These are phyloP conservation scores for Guillardia theta DNA, from an alignment of 78 protist genomes.

Conservation along the genomic window DNA sequence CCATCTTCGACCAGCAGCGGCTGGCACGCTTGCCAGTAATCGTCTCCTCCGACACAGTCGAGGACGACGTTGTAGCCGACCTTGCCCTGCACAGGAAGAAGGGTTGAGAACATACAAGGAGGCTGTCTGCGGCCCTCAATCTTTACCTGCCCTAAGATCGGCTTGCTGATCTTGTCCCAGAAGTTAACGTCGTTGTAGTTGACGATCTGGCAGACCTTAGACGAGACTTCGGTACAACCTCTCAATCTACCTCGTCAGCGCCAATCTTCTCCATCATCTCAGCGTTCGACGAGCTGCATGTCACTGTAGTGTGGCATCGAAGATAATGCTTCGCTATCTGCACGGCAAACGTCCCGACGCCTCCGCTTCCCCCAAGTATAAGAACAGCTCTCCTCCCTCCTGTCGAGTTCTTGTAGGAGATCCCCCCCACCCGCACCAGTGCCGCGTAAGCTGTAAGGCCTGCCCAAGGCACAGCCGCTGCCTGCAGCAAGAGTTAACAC, in stretches of 20 bases:
- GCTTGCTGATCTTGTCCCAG: too few species aligned
- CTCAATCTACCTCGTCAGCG: neutral
- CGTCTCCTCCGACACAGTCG: constrained; percentile 30
- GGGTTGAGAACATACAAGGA: neutral
- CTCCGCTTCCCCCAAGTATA: constrained; percentile 14
- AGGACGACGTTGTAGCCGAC: neutral
- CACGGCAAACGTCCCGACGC: constrained; percentile 23
- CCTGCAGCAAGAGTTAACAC: neutral
- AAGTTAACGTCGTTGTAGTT: too few species aligned
- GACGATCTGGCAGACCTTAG: too few species aligned
- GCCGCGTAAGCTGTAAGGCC: neutral
- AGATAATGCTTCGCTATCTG: neutral
- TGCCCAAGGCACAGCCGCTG: neutral
- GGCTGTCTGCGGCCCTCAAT: too few species aligned
- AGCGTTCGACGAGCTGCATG: neutral
- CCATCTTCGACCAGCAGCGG: neutral
- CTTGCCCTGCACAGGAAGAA: neutral
- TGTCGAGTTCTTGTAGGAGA: neutral
- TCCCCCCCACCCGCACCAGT: neutral
- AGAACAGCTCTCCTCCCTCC: neutral
- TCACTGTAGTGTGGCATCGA: neutral
- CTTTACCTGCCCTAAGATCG: too few species aligned
- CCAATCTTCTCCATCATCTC: neutral
- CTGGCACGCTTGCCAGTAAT: neutral
- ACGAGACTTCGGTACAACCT: too few species aligned